Percentiles rank a stretch among this genome's conserved stretches.
Evolutionary conservation across 176 grass and related monocot genomes (phyloP).

Genomic region (Rhynchospora breviuscula): DNA sequence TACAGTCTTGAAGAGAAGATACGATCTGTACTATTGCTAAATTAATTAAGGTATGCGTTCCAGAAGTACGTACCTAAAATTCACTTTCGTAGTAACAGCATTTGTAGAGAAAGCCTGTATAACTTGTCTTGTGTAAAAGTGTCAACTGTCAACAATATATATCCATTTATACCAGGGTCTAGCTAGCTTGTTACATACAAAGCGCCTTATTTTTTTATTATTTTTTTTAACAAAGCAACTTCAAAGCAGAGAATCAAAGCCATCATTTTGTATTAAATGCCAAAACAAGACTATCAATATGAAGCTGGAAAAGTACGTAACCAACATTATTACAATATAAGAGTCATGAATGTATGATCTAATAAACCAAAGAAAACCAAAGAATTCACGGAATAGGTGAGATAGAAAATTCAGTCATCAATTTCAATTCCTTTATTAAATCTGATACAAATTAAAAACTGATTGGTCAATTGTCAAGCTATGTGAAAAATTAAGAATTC

Average conservation of each 20-base stretch:
- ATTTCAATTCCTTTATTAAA: neutral
- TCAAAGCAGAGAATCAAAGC: too few species aligned
- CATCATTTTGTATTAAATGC: too few species aligned
- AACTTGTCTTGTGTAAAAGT: neutral
- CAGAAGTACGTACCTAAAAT: neutral
- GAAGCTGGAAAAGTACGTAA: too few species aligned
- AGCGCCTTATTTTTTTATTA: neutral
- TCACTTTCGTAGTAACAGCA: neutral
- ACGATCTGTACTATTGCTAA: neutral
- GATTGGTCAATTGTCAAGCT: neutral
- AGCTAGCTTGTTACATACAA: neutral
- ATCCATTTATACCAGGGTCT: neutral
- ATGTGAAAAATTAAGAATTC: neutral
- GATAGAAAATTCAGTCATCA: neutral
- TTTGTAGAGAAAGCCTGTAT: neutral
- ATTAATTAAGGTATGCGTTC: neutral
- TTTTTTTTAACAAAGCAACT: too few species aligned
- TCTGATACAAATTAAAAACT: neutral
- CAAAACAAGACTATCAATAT: too few species aligned
- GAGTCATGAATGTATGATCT: too few species aligned
- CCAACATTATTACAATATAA: too few species aligned
- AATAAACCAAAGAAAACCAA: neutral
- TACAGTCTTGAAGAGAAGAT: neutral
- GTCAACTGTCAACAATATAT: neutral
- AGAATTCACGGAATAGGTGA: neutral